These are phyloP conservation scores for Colletotrichum brevisporum DNA, from an alignment of 2,329 filamentous ascomycete species.

Conservation along the genomic window DNA sequence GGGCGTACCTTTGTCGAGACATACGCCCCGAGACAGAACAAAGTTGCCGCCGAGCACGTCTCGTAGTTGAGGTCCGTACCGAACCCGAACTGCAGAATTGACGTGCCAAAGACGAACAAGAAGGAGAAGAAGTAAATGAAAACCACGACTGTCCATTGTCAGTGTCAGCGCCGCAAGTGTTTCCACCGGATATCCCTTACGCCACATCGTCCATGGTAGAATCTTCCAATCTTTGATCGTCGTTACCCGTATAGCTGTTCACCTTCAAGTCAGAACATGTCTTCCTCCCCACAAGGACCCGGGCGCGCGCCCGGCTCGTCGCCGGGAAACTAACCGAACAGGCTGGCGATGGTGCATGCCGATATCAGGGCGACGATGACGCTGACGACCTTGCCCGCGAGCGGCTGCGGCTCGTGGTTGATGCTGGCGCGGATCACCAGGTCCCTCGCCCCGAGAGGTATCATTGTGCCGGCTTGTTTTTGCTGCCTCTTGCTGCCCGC, in stretches of 20 bases:
- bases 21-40: conserved; percentile 33
- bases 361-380: conserved; percentile 34
- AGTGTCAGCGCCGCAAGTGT: background rate
- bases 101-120: conserved; percentile 33
- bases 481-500: conserved; percentile 21
- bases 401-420: conserved; percentile 27
- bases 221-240: conserved; percentile 33
- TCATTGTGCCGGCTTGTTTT: conserved; percentile 16
- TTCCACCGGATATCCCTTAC: conserved; percentile 4
- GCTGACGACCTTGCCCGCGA: conserved; percentile 31
- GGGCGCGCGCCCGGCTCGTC: background rate
- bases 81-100: conserved; percentile 32
- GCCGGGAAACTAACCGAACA: conserved; percentile 25
- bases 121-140: conserved; percentile 34
- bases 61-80: conserved; percentile 29
- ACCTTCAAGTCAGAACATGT: background rate
- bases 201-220: conserved; percentile 34
- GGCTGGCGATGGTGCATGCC: conserved; percentile 18
- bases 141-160: conserved; percentile 7
- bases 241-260: conserved; percentile 15
- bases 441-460: background rate
- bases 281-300: background rate
- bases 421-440: conserved; percentile 21
- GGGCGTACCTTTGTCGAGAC: conserved; percentile 31
- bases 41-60: conserved; percentile 28